A percentile compares a stretch with the other conserved stretches of the same genome.
These are phyloP conservation scores for Lolium perenne DNA, from an alignment of 176 grass and related monocot genomes.

Conservation along the genomic window DNA sequence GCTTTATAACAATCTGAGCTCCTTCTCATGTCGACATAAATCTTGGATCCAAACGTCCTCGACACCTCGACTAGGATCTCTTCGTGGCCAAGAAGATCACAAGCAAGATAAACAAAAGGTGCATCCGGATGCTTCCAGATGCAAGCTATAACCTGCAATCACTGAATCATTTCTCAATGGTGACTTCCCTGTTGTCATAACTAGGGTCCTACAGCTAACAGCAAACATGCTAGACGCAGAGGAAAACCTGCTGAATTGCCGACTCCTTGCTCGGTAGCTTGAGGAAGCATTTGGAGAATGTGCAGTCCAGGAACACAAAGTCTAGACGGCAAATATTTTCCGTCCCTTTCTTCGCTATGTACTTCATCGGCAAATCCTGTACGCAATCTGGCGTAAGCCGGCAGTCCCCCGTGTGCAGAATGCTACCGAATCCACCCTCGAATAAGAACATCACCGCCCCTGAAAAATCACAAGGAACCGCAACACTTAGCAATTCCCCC, in stretches of 20 bases:
- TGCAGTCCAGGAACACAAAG: constrained; percentile 87
- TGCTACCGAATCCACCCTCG: constrained; percentile 81
- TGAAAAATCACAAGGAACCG: constrained; percentile 44
- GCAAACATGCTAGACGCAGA: too few species aligned
- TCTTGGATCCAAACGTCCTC: constrained; percentile 68
- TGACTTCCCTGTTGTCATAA: constrained; percentile 19
- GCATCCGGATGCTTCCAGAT: constrained; percentile 94
- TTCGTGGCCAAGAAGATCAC: constrained; percentile 57
- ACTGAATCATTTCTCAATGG: constrained; percentile 43
- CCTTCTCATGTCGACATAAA: constrained; percentile 65
- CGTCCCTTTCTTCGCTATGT: constrained; percentile 77
- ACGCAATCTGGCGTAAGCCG: constrained; percentile 70
- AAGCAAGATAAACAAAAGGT: constrained; percentile 54
- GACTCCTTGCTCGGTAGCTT: constrained; percentile 81
- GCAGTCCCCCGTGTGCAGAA: constrained; percentile 88
- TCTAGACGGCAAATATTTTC: constrained; percentile 59
- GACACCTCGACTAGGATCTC: constrained; percentile 81
- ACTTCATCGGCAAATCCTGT: constrained; percentile 82
- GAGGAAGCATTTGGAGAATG: constrained; percentile 75
- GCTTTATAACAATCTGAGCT: constrained; percentile 61
- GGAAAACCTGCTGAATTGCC: constrained; percentile 82
- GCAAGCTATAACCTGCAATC: constrained; percentile 83
- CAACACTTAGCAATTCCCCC: too few species aligned
- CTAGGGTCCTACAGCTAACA: not conserved
- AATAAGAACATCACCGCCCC: constrained; percentile 91